These are phyloP conservation scores for Globisporangium megalacanthum DNA, from an alignment of 352 stramenopile species.

Conservation along the genomic window DNA sequence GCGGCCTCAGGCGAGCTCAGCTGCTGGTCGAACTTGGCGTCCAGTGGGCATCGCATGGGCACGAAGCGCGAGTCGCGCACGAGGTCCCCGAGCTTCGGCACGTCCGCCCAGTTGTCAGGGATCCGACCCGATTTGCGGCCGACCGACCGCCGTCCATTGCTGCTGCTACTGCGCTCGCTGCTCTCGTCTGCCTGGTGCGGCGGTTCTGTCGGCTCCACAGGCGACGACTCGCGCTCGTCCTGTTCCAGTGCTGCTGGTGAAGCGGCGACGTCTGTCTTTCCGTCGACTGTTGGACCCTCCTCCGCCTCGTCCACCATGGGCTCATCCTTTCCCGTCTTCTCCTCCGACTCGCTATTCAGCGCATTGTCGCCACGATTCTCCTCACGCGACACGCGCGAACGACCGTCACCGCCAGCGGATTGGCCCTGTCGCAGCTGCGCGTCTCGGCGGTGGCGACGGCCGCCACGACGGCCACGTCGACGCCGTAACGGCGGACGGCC, in stretches of 20 bases:
- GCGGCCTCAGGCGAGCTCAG: slow-evolving; percentile 31
- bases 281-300: background rate
- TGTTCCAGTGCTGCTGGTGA: too few species aligned
- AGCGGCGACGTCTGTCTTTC: too few species aligned
- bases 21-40: slow-evolving; percentile 51
- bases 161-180: background rate
- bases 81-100: slow-evolving; percentile 61
- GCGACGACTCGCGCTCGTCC: background rate
- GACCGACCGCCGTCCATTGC: slow-evolving; percentile 2
- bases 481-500: background rate
- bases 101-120: slow-evolving; percentile 80
- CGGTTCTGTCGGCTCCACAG: too few species aligned
- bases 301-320: background rate
- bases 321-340: background rate
- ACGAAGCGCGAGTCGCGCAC: slow-evolving; percentile 58
- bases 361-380: background rate
- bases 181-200: background rate
- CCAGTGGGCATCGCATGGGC: slow-evolving; percentile 62
- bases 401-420: too few species aligned
- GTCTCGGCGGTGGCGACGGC: slow-evolving; percentile 5
- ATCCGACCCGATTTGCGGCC: slow-evolving; percentile 15
- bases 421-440: background rate
- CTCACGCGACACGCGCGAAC: background rate
- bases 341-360: background rate
- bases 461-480: slow-evolving; percentile 1